Evolutionary conservation across 495 filamentous ascomycete species (phyloP), one percentile per base, ranked within the genome.

Genomic region (Penicillium mononematosum): DNA sequence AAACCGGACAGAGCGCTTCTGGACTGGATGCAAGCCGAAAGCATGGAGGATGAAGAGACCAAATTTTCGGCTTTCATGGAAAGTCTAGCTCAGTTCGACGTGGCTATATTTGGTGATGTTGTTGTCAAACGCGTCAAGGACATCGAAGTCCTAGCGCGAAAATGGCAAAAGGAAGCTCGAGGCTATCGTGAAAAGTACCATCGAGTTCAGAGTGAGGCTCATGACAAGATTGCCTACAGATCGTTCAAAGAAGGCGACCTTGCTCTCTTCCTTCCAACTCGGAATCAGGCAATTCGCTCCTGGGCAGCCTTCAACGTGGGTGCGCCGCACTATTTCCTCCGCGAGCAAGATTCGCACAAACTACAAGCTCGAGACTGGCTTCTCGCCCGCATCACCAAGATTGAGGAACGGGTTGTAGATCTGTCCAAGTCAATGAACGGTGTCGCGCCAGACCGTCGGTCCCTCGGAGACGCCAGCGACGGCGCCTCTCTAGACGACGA

Each of bases 291-390:
- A 24, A 94, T 91, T 5, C 86, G 94, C 10, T 92, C 94, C 4
- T 99, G 94, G 94, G 94, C 94, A 5, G 94, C 95, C 4, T 99
- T 99, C 78, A 99, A 99, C 66, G 87, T 98, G 45, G 91, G 91
- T 1, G 93, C 91, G 50, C 94, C 94, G 14, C 94, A 99, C 70
- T 97, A 91, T 74, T 99, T 99, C 76, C 78, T 99, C 0, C 88
- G 91, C 31, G 94, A 99, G 70, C 90, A 95, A 70, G 92, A 96
- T 54, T 78, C 80, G 0, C 95, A 98, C 65, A 88, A 91, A 56
- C 80, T 99, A 12, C 79, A 85, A 41, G 83, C 79, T 29, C 81
- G 91, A 24, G 95, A 98, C 63, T 99, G 92, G 91, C 83, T 99
- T 4, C 85, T 99, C 5, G 94, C 95, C 36, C 88, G 94, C 12